phyloP scores from a whole-genome alignment of 345 rosid species.

The Gossypium herbaceum region DNA sequence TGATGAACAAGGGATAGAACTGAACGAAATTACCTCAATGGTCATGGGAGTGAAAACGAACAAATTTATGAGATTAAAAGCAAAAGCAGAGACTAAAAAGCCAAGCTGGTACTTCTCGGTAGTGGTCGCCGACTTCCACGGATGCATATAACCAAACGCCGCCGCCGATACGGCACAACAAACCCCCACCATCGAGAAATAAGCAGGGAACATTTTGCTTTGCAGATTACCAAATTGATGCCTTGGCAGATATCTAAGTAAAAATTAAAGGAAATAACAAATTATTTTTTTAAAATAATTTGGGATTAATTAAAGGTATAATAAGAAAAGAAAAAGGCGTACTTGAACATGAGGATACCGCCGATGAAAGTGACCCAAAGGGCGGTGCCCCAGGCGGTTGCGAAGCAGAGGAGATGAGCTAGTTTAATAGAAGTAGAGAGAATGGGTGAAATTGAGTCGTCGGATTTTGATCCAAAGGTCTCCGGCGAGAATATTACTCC shows the following conservation, averaged over 20 bases:
- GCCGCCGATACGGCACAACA: conserved; percentile 70
- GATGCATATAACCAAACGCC: conserved; percentile 80
- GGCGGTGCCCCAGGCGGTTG: conserved; percentile 95
- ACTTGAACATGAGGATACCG: conserved; percentile 99
- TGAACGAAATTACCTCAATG: conserved; percentile 47
- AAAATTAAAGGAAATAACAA: not conserved
- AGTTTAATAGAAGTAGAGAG: conserved; percentile 61
- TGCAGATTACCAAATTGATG: conserved; percentile 93
- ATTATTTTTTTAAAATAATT: not conserved
- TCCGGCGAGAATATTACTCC: conserved; percentile 90
- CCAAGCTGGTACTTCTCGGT: conserved; percentile 89
- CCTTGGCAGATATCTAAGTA: conserved; percentile 72
- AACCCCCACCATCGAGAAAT: conserved; percentile 69
- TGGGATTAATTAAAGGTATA: not conserved
- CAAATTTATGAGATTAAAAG: conserved; percentile 82
- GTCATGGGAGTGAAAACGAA: conserved; percentile 93
- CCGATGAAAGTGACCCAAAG: conserved; percentile 99
- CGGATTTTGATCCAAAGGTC: conserved; percentile 68
- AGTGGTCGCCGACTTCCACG: conserved; percentile 75
- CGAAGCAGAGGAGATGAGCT: conserved; percentile 81
- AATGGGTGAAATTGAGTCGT: conserved; percentile 32
- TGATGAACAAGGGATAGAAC: not conserved
- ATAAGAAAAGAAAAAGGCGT: not conserved
- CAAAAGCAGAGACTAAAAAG: conserved; percentile 72
- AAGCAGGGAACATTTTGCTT: conserved; percentile 98